Base-by-base conservation (phyloP, 352 stramenopile genomes). In the Pythium utonaiense region DNA sequence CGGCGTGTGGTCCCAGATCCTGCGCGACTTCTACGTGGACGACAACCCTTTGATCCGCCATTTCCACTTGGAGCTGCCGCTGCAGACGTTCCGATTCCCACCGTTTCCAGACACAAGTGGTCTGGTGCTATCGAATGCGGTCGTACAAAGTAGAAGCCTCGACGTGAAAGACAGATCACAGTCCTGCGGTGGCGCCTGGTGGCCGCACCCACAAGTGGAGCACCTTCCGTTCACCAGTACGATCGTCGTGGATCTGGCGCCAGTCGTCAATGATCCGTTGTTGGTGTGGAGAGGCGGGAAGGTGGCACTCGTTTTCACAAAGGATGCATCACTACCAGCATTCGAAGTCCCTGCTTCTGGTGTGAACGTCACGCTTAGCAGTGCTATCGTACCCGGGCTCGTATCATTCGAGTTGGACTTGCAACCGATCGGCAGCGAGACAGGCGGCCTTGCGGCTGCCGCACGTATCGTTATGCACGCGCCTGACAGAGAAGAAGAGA, bases 1-100 rank as follows among this genome's bases (percentile, higher is more conserved):
- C 57, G 60, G 69, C 22, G 42, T 91, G 5, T 93, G 84, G 84
- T 59, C 64, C 30, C 71, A 77, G 17, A 63, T 77, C 41, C 22
- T 91, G 3, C 77, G 68, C 5, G 77, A 91, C 12, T 77, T 87
- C 24, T 63, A 79, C 22, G 30, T 71, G 1, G 70, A 86, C 42
- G 64, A 78, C 25, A 76, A 83, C 17, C 44, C 65, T 1, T 75
- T 70, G 60, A 57, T 55, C 27, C 61, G 65, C 19, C 60, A 64
- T 8, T 88, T 91, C 42, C 60, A 30, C 3, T 21, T 70, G 3
- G 41, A 62, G 40, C 50, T 70, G 1, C 76, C 82, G 6, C 69
- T 89, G 2, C 79, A 91, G 60, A 78, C 75, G 3, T 88, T 91
- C 54, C 49, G 49, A 16, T 69, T 83, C 16, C 70, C 71, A 30